Conservation (phyloP, 2,329 filamentous ascomycete species). For the Fusarium longipes region DNA sequence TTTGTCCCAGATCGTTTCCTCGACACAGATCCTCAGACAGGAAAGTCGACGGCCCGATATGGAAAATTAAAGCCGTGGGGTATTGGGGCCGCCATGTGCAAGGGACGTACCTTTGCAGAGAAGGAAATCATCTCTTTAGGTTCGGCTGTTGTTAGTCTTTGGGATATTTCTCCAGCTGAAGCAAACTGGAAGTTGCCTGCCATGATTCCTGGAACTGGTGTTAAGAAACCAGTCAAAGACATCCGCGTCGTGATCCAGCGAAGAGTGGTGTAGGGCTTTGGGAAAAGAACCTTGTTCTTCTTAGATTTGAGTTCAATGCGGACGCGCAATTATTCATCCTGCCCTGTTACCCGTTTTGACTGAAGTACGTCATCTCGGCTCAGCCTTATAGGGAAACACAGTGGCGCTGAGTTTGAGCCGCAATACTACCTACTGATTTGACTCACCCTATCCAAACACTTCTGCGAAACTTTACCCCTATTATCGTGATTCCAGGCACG, state of each 20-base stretch:
- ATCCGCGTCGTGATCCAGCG: conserved; percentile 38
- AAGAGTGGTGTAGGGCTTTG: not conserved
- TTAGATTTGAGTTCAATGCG: too few relatives aligned
- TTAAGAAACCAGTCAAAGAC: conserved; percentile 26
- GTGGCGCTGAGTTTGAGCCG: too few relatives aligned
- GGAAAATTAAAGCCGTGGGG: conserved; percentile 42
- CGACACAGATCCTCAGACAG: conserved; percentile 13
- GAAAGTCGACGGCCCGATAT: conserved; percentile 29
- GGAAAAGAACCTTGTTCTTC: too few relatives aligned
- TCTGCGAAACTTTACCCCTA: too few relatives aligned
- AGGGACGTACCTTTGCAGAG: conserved; percentile 44
- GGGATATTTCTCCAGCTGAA: conserved; percentile 25
- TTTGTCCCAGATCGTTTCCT: conserved; percentile 42
- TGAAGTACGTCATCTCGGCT: not conserved
- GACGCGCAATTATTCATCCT: not conserved
- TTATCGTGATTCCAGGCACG: too few relatives aligned
- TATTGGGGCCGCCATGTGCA: conserved; percentile 38
- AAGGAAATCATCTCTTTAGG: conserved; percentile 37
- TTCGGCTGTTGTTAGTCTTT: conserved; percentile 31
- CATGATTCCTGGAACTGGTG: conserved; percentile 27
- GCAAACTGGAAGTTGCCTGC: conserved; percentile 26
- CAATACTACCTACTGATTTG: too few relatives aligned
- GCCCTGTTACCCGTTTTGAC: not conserved
- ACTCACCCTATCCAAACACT: too few relatives aligned
- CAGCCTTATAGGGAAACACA: not conserved